Evolutionary conservation across 2,329 filamentous ascomycete species (phyloP), one percentile per base, ranked within the genome.

Genomic region (Passalora sequoiae): DNA sequence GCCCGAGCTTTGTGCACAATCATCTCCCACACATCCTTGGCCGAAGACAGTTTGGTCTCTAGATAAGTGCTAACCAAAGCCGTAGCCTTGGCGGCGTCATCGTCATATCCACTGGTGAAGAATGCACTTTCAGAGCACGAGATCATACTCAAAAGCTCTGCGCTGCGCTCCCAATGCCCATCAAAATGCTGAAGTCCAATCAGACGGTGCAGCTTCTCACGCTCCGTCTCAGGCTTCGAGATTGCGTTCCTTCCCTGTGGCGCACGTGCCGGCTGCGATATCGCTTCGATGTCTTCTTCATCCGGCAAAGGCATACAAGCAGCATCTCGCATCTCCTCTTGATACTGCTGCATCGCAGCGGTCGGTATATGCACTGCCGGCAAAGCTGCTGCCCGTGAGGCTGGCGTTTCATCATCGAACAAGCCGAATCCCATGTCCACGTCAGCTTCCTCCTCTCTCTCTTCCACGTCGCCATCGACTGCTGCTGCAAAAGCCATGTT

Each of bases 1-100:
- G 15, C 28, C 55, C 65, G 68, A 0, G 76, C 80, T 68, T 83
- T 84, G 7, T 75, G 73, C 12, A 74, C 77, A 28, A 84, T 64
- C 68, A 85, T 67, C 49, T 81, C 80, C 81, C 81, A 86, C 5
- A 71, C 69, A 2, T 79, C 80, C 57, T 67, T 64, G 38, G 76
- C 67, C 0, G 50, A 62, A 0, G 25, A 52, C 45, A 77, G 53
- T 42, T 66, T 71, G 29, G 39, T 59, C 55, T 76, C 70, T 48
- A 85, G 59, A 46, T 66, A 76, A 1, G 61, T 66, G 6, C 81
- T 43, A 1, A 71, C 74, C 20, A 76, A 40, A 1, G 61, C 61
- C 1, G 72, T 73, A 2, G 60, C 45, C 9, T 38, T 58, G 13
- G 55, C 46, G 29, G 49, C 46, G 49, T 56, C 30, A 3, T 37